phyloP scores from a whole-genome alignment of 164 flowering plant species.

The Berberis thunbergii region DNA sequence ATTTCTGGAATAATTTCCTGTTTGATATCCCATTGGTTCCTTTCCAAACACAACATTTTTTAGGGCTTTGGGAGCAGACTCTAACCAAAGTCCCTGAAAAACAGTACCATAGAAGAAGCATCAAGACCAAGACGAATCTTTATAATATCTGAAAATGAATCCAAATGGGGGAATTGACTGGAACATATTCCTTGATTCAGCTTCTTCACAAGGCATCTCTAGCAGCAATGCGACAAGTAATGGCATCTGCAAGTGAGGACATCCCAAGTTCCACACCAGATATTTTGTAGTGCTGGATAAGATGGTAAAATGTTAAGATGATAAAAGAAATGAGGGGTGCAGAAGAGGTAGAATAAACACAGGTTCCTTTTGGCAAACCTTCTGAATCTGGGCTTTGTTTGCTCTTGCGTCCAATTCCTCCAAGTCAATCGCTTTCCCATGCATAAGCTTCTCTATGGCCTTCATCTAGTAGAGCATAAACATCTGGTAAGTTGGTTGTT shows the following conservation, averaged over 20 bases:
- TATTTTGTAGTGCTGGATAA: conserved; percentile 78
- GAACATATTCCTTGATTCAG: background rate
- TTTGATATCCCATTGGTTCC: too few relatives aligned
- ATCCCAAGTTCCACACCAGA: conserved; percentile 53
- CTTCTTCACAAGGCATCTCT: conserved; percentile 65
- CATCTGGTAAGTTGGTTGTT: background rate
- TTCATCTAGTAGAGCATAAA: conserved; percentile 33
- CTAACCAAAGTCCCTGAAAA: too few relatives aligned
- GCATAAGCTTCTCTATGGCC: conserved; percentile 49
- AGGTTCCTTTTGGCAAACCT: conserved; percentile 31
- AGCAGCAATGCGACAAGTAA: conserved; percentile 77
- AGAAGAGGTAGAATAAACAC: background rate
- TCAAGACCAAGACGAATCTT: too few relatives aligned
- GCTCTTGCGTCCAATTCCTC: conserved; percentile 67
- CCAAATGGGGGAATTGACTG: background rate
- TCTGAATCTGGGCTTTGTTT: conserved; percentile 64
- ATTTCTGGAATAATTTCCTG: too few relatives aligned
- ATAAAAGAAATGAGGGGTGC: background rate
- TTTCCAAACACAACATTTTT: too few relatives aligned
- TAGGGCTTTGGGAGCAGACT: too few relatives aligned
- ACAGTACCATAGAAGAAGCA: too few relatives aligned
- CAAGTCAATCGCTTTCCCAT: conserved; percentile 67
- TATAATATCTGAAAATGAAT: background rate
- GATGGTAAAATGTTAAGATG: background rate
- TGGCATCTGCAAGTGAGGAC: conserved; percentile 78